Evolutionary conservation across 164 flowering plant species (phyloP), one percentile per base, ranked within the genome.

Genomic region (Warburgia ugandensis): DNA sequence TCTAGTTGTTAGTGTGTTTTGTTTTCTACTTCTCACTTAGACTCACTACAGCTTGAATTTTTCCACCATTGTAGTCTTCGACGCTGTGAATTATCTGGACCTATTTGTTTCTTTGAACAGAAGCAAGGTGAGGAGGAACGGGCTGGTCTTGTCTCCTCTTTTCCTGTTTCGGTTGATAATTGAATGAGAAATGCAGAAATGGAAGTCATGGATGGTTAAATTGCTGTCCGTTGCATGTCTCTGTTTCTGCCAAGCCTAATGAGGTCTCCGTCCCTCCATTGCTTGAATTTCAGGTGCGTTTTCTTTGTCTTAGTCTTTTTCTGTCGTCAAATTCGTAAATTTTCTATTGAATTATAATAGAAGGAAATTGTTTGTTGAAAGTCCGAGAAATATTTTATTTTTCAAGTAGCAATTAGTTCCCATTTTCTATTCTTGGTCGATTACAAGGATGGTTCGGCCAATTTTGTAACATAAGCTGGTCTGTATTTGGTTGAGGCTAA

Each of bases 51-150:
- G 82, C 19, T 57, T 79, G 59, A 67, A 65, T 66, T 70, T 84
- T 30, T 72, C 72, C 11, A 19, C 35, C 2, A 73, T 31, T 33
- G 63, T 82, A 6, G 48, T 73, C 17, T 81, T 76, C 55, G 37
- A 22, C 16, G 88, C 94, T 8, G 71, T 59, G 27, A 84, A 79
- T 68, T 76, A 77, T 59, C 56, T 84, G 7, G 94, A 84, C 50
- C 74, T 87, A 1, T 81, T 77, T 52, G 44, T 79, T 30, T 81
- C 85, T 2, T 13, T 45, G 41, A 63, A 54, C 29, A 59, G 55
- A 8, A 62, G 69, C 64, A 70, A 61, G 21, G 84, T 78, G 66
- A 67, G 71, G 3, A 52, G 2, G 37, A 11, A 3, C 22, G 23
- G n/a, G 31, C 9, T 9, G 13, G 2, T 58, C 38, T 11, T 45